Evolutionary conservation across 805 yeast species (phyloP).

Genomic region (Candida ponderosae): DNA sequence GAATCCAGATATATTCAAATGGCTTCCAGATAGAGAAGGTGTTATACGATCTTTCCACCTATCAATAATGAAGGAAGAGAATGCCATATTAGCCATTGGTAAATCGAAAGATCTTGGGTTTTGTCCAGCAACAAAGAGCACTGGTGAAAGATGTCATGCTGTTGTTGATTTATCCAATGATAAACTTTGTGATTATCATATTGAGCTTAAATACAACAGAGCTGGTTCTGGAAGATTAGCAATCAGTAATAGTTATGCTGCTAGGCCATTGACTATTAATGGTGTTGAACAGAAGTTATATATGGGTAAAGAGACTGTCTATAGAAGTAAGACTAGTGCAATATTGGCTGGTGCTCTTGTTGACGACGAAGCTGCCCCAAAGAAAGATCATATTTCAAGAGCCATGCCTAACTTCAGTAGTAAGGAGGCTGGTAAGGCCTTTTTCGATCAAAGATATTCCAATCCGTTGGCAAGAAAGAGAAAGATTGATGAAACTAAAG

Average conservation of each 20-base stretch:
- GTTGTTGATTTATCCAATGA: constrained; percentile 50
- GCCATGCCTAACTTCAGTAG: constrained; percentile 29
- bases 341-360: constrained; percentile 13
- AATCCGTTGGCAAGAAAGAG: constrained; percentile 38
- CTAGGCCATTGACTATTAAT: constrained; percentile 46
- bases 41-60: constrained; percentile 42
- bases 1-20: constrained; percentile 58
- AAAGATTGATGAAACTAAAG: constrained; percentile 28
- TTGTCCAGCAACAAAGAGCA: constrained; percentile 43
- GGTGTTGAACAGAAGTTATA: constrained; percentile 36
- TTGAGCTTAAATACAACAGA: constrained; percentile 45
- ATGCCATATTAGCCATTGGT: constrained; percentile 68
- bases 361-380: constrained; percentile 18
- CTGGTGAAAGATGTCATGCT: constrained; percentile 46
- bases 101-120: constrained; percentile 56
- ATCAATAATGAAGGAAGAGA: constrained; percentile 37
- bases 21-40: constrained; percentile 22
- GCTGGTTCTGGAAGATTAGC: constrained; percentile 66
- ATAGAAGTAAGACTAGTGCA: constrained; percentile 3
- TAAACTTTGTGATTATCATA: constrained; percentile 65
- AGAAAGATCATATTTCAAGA: constrained; percentile 14
- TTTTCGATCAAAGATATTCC: constrained; percentile 40
- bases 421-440: constrained; percentile 37
- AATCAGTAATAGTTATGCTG: constrained; percentile 50
- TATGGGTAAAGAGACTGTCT: constrained; percentile 19